phyloP scores from a whole-genome alignment of 164 flowering plant species.

The Sedum album region DNA sequence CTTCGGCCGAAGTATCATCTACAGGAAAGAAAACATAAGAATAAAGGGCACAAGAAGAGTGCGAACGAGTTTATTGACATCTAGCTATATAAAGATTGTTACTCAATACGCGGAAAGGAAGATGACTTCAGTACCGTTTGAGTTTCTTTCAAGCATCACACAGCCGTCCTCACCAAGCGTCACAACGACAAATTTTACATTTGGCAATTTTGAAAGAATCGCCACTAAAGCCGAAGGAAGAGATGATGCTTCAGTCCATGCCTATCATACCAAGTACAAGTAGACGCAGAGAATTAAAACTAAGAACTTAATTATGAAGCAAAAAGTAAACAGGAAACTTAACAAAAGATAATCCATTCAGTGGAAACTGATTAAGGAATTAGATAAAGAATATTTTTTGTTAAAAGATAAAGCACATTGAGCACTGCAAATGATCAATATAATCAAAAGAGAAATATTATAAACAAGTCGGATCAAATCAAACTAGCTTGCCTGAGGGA shows the following conservation, averaged over 20 bases:
- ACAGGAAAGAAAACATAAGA: slow-evolving; percentile 5
- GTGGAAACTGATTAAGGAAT: neutral
- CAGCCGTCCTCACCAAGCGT: too few species aligned
- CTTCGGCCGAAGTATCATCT: slow-evolving; percentile 39
- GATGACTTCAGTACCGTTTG: neutral
- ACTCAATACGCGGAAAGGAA: neutral
- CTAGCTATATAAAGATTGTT: neutral
- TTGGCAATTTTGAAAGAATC: slow-evolving; percentile 63
- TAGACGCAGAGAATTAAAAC: neutral
- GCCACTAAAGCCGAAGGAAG: slow-evolving; percentile 64
- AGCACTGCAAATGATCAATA: neutral
- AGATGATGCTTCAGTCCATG: slow-evolving; percentile 65
- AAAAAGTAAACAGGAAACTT: neutral
- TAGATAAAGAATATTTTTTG: too few species aligned
- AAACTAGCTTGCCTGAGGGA: slow-evolving; percentile 61
- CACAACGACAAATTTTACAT: slow-evolving; percentile 63
- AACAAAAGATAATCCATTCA: neutral
- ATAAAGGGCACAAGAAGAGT: too few species aligned
- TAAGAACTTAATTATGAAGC: neutral
- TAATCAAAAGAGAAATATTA: neutral
- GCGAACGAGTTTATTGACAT: too few species aligned
- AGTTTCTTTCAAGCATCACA: neutral
- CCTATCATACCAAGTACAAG: slow-evolving; percentile 27
- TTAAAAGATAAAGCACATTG: too few species aligned
- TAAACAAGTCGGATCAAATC: neutral